Percentiles rank a stretch among this genome's conserved stretches.
phyloP scores from a whole-genome alignment of 192 early-diverging fungal species.

The Coemansia sp. region DNA sequence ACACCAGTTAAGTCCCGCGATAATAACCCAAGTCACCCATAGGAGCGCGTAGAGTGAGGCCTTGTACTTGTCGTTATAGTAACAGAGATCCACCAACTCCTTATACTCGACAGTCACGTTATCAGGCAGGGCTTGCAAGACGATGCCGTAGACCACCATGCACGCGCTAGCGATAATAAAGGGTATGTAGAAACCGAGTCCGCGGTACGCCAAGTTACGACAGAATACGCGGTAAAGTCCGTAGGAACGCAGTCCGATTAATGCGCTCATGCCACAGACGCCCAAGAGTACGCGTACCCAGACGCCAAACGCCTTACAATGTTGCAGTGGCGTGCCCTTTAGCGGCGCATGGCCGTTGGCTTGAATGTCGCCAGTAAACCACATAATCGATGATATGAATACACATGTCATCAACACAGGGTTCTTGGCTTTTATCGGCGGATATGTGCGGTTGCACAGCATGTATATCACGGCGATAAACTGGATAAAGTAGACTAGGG shows the following conservation, averaged over 20 bases:
- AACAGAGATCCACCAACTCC: constrained; percentile 28
- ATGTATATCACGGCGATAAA: constrained; percentile 31
- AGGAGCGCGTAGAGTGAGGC: constrained; percentile 41
- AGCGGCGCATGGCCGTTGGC: constrained; percentile 53
- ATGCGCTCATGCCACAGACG: constrained; percentile 28
- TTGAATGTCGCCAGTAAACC: constrained; percentile 54
- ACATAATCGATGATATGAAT: constrained; percentile 37
- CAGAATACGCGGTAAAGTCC: constrained; percentile 2
- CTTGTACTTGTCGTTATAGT: constrained; percentile 34
- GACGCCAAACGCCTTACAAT: constrained; percentile 51
- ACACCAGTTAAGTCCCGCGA: constrained; percentile 36
- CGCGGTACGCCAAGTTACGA: background rate
- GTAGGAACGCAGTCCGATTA: constrained; percentile 22
- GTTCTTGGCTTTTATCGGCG: constrained; percentile 59
- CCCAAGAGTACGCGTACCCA: constrained; percentile 53
- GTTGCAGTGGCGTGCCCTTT: constrained; percentile 15
- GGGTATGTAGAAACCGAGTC: background rate
- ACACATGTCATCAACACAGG: constrained; percentile 45
- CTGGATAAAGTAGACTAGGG: constrained; percentile 27
- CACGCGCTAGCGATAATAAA: constrained; percentile 13
- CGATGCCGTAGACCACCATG: constrained; percentile 30
- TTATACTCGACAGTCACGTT: constrained; percentile 25
- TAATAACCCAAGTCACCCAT: constrained; percentile 40
- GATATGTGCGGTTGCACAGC: constrained; percentile 51
- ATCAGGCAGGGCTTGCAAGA: constrained; percentile 23